Evolutionary conservation across 2,329 filamentous ascomycete species (phyloP), one percentile per base, ranked within the genome.

Genomic region (Biscogniauxia mediterranea): DNA sequence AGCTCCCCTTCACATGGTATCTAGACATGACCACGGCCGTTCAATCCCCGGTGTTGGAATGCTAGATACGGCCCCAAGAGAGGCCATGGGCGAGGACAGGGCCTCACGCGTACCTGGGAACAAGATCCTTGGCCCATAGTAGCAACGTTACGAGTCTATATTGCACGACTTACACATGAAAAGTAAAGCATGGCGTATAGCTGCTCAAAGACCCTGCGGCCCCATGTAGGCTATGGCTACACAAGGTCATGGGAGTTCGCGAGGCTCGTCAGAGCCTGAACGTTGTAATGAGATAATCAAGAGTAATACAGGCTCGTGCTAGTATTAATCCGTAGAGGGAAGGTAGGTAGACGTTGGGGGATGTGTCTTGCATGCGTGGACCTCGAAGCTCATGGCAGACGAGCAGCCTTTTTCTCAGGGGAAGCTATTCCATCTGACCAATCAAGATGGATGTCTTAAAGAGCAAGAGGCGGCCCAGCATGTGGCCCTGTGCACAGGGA

Each of bases 291-390:
- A 60, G 52, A 58, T 32, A 54, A 55, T 52, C 51, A 51, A 60
- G 58, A 58, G 67, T 56, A 50, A 51, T 59, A 56, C 58, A 60
- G 57, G 56, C 66, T 66, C 64, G 68, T 68, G 69, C 52, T 57
- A 55, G 55, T 65, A 59, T 64, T 65, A 70, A 60, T 68, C 70
- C 69, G 46, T 62, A 69, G 61, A 57, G 5, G 68, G 70, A 71
- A 72, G 70, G 70, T 70, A 72, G 70, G 70, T 70, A 63, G 57
- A 57, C 62, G 64, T 67, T 63, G 61, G 63, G 64, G 64, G 23
- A 63, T 57, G 61, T 68, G 65, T 69, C 67, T 69, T 66, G 60
- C 62, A 68, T 64, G 61, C 55, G 61, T 57, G 54, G 51, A 67
- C 58, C 54, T 62, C 56, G 54, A 59, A 56, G 55, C 55, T 56